Conservation (phyloP, 495 filamentous ascomycete species). For the Trichoderma virens region DNA sequence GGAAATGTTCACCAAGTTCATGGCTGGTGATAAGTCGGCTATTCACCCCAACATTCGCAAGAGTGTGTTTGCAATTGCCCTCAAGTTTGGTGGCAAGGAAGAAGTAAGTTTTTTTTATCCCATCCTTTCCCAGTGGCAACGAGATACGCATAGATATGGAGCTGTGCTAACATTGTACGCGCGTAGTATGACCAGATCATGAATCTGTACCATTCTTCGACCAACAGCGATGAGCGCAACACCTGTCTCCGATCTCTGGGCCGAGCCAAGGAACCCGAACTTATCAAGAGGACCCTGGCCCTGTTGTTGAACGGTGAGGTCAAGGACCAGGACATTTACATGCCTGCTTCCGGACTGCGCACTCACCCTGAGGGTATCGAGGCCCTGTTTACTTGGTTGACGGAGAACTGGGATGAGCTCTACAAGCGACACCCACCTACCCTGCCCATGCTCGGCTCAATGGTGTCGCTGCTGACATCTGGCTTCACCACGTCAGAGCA, state of each 20-base stretch:
- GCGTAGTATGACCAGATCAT: constrained; percentile 58
- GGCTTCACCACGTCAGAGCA: constrained; percentile 65
- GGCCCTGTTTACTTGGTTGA: constrained; percentile 75
- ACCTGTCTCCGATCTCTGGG: constrained; percentile 72
- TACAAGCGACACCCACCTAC: constrained; percentile 63
- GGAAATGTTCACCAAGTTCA: background rate
- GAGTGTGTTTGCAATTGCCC: constrained; percentile 62
- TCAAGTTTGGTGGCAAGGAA: constrained; percentile 67
- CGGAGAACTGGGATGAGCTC: constrained; percentile 67
- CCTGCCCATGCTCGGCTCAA: constrained; percentile 84
- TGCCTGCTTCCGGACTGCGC: constrained; percentile 61
- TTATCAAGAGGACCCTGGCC: constrained; percentile 63
- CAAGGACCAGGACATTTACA: constrained; percentile 70
- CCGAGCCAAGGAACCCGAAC: constrained; percentile 56
- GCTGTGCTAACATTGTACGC: constrained; percentile 59
- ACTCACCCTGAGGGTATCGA: constrained; percentile 63
- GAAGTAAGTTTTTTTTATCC: constrained; percentile 55
- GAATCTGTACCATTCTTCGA: constrained; percentile 71
- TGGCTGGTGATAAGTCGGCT: background rate
- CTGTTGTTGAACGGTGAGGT: constrained; percentile 48
- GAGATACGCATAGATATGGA: constrained; percentile 57
- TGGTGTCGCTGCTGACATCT: constrained; percentile 52
- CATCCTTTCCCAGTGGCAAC: constrained; percentile 71
- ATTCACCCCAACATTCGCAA: constrained; percentile 13
- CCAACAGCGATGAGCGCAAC: constrained; percentile 78